phyloP scores from a whole-genome alignment of 129 eudicot species.

The Smallanthus sonchifolius region DNA sequence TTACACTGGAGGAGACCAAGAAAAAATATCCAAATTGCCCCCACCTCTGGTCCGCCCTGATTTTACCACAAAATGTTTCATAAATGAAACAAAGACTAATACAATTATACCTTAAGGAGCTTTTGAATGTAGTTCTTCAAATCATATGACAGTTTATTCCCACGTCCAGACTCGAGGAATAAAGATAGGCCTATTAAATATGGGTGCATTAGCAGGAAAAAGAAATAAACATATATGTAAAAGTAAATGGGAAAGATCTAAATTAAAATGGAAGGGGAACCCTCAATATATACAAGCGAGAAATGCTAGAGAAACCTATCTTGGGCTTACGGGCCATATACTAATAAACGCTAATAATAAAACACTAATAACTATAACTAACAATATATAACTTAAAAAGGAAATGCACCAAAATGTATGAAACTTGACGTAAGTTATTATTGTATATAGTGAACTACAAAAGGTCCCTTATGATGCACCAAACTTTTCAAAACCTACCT shows the following conservation, averaged over 20 bases:
- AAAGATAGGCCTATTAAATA: slow-evolving; percentile 49
- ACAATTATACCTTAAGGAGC: slow-evolving; percentile 65
- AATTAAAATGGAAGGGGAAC: too few species aligned
- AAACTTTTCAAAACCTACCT: background rate
- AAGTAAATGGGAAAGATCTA: too few species aligned
- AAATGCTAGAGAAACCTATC: too few species aligned
- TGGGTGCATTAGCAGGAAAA: background rate
- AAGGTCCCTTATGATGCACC: background rate
- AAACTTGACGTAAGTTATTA: background rate
- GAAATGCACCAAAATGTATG: background rate
- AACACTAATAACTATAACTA: too few species aligned
- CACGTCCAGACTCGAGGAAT: slow-evolving; percentile 63
- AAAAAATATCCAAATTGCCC: too few species aligned
- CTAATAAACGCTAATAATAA: too few species aligned
- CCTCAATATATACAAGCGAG: too few species aligned
- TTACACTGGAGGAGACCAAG: too few species aligned
- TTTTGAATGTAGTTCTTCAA: slow-evolving; percentile 61
- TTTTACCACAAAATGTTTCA: background rate
- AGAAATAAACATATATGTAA: background rate
- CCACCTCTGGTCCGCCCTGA: background rate
- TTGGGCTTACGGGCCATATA: too few species aligned
- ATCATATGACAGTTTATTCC: slow-evolving; percentile 58
- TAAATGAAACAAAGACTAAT: background rate
- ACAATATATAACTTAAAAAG: background rate
- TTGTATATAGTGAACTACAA: background rate